Evolutionary conservation across 768 basidiomycete genomes (phyloP).

Genomic region (Panaeolus cyanescens): DNA sequence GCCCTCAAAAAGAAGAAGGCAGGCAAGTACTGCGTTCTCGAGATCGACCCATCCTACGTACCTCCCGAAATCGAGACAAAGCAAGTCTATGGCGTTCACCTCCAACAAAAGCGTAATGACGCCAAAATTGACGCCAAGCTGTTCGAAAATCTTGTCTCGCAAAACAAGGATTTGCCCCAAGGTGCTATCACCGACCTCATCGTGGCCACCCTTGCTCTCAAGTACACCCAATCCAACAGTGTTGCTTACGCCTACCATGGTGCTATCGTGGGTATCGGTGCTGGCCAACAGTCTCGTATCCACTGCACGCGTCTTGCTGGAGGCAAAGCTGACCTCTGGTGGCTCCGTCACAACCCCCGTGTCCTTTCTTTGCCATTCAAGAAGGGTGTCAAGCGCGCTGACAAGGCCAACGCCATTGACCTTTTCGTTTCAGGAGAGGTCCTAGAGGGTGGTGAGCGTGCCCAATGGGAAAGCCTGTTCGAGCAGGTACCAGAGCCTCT

Average conservation of each 20-base stretch:
- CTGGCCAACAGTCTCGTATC: slow-evolving; percentile 98
- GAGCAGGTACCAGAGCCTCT: slow-evolving; percentile 69
- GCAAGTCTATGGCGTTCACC: slow-evolving; percentile 89
- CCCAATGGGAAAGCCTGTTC: slow-evolving; percentile 90
- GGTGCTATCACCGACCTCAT: slow-evolving; percentile 88
- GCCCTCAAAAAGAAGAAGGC: slow-evolving; percentile 94
- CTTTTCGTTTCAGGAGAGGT: slow-evolving; percentile 90
- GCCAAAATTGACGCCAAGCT: slow-evolving; percentile 78
- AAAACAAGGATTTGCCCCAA: slow-evolving; percentile 83
- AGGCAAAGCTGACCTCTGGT: slow-evolving; percentile 98
- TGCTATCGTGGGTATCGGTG: slow-evolving; percentile 92
- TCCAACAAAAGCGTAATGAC: slow-evolving; percentile 92
- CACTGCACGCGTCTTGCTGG: slow-evolving; percentile 99
- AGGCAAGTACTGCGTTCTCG: slow-evolving; percentile 96
- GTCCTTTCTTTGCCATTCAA: slow-evolving; percentile 95
- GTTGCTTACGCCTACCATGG: slow-evolving; percentile 94
- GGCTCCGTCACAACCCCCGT: slow-evolving; percentile 95
- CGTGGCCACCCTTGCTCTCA: slow-evolving; percentile 94
- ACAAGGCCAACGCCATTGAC: slow-evolving; percentile 98
- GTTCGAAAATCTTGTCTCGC: slow-evolving; percentile 87
- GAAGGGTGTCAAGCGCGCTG: slow-evolving; percentile 95
- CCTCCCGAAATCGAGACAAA: slow-evolving; percentile 87
- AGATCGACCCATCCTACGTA: slow-evolving; percentile 88
- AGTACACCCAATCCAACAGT: slow-evolving; percentile 99
- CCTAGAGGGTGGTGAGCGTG: slow-evolving; percentile 86